Percentiles rank a stretch among this genome's conserved stretches.
Evolutionary conservation across 2,329 filamentous ascomycete genomes (phyloP).

Genomic region (Macrophomina tecta): DNA sequence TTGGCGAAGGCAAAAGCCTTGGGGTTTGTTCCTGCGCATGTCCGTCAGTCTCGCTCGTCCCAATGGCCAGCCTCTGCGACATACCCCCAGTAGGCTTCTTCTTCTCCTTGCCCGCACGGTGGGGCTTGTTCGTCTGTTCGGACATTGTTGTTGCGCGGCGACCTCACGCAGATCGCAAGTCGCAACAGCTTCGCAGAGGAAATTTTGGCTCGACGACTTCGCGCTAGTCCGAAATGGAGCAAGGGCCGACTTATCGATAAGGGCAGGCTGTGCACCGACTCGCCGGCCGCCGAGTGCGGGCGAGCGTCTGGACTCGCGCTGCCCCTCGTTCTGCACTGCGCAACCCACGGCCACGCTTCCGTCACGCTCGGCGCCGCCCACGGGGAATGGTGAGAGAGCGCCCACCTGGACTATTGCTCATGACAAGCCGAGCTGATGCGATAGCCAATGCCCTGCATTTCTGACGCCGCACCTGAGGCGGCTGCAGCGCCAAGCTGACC

Average conservation of each 20-base stretch:
- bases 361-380: conserved; percentile 11
- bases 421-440: background rate
- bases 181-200: conserved; percentile 21
- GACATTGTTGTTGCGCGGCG: conserved; percentile 64
- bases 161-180: conserved; percentile 23
- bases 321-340: conserved; percentile 13
- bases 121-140: conserved; percentile 82
- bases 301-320: background rate
- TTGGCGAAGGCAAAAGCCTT: conserved; percentile 89
- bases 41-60: conserved; percentile 29
- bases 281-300: background rate
- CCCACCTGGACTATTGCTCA: background rate
- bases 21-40: conserved; percentile 71
- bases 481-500: conserved; percentile 26
- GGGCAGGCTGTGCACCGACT: background rate
- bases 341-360: background rate
- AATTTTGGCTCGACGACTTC: conserved; percentile 22
- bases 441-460: conserved; percentile 11
- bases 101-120: conserved; percentile 88
- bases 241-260: conserved; percentile 24
- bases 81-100: conserved; percentile 73
- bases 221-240: background rate
- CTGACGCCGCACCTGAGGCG: conserved; percentile 5
- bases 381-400: background rate
- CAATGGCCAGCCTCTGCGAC: conserved; percentile 30